A percentile compares a stretch with the other conserved stretches of the same genome.
These are phyloP conservation scores for Phascolomyces articulosus DNA, from an alignment of 371 early-diverging fungal genomes.

Conservation along the genomic window DNA sequence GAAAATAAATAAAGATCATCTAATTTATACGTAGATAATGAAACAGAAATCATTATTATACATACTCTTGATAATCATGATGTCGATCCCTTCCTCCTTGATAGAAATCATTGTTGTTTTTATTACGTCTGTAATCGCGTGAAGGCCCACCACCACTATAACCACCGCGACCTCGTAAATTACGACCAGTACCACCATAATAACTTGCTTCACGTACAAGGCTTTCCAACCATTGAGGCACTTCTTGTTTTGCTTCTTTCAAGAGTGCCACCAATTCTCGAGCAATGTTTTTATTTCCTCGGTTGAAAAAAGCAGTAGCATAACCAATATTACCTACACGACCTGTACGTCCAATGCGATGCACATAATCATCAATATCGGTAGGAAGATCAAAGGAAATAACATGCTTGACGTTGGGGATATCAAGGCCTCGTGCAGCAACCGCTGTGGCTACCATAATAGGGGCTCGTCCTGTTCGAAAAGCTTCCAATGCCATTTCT, in stretches of 20 bases:
- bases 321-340: slow-evolving; percentile 93
- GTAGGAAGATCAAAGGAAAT: slow-evolving; percentile 91
- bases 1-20: neutral
- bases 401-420: slow-evolving; percentile 83
- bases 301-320: slow-evolving; percentile 94
- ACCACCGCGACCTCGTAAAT: neutral
- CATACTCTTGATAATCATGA: neutral
- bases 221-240: slow-evolving; percentile 65
- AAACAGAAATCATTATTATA: neutral
- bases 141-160: neutral
- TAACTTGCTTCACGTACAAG: slow-evolving; percentile 10
- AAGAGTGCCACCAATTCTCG: slow-evolving; percentile 75
- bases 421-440: slow-evolving; percentile 97
- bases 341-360: slow-evolving; percentile 89
- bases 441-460: slow-evolving; percentile 98
- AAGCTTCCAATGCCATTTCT: slow-evolving; percentile 84
- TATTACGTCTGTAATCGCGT: slow-evolving; percentile 14
- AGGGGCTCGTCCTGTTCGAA: slow-evolving; percentile 83
- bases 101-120: slow-evolving; percentile 5
- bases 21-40: neutral
- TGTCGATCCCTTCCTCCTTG: neutral
- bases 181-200: slow-evolving; percentile 17
- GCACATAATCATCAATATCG: slow-evolving; percentile 92
- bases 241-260: slow-evolving; percentile 36
- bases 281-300: slow-evolving; percentile 83